These are phyloP conservation scores for Sporothrix inflata DNA, from an alignment of 2,329 filamentous ascomycete species.

Conservation along the genomic window DNA sequence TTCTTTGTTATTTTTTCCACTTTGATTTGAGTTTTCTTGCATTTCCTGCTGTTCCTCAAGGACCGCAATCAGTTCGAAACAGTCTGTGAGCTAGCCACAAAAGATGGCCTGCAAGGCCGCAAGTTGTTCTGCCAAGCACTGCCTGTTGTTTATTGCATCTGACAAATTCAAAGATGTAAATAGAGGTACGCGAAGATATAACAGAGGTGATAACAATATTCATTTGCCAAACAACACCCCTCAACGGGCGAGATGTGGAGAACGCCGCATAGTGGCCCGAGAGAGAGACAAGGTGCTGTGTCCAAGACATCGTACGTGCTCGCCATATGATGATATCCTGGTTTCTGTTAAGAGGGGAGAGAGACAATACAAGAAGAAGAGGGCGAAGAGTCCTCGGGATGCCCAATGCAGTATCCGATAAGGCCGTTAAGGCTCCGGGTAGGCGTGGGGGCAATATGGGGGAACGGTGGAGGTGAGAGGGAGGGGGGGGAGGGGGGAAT, in stretches of 20 bases:
- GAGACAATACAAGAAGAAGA: background rate
- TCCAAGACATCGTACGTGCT: background rate
- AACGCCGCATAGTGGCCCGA: conserved; percentile 3
- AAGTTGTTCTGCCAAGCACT: background rate
- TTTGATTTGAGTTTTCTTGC: background rate
- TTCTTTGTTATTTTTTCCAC: background rate
- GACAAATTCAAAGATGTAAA: background rate
- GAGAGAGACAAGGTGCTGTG: background rate
- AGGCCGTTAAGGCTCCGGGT: background rate
- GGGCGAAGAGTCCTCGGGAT: background rate
- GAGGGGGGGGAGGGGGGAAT: background rate
- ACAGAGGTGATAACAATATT: background rate
- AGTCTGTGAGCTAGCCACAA: background rate
- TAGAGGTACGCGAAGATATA: background rate
- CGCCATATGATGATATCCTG: background rate
- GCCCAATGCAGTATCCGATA: background rate
- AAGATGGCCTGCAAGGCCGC: no score
- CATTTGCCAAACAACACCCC: background rate
- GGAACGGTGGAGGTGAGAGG: background rate
- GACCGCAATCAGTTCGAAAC: background rate
- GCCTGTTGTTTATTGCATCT: background rate
- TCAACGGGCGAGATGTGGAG: conserved; percentile 4
- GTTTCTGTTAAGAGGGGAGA: background rate
- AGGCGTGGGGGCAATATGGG: conserved; percentile 3
- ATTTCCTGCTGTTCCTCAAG: background rate